Evolutionary conservation across 2,329 filamentous ascomycete genomes (phyloP), one percentile per base, ranked within the genome.

Genomic region (Beauveria sp.): DNA sequence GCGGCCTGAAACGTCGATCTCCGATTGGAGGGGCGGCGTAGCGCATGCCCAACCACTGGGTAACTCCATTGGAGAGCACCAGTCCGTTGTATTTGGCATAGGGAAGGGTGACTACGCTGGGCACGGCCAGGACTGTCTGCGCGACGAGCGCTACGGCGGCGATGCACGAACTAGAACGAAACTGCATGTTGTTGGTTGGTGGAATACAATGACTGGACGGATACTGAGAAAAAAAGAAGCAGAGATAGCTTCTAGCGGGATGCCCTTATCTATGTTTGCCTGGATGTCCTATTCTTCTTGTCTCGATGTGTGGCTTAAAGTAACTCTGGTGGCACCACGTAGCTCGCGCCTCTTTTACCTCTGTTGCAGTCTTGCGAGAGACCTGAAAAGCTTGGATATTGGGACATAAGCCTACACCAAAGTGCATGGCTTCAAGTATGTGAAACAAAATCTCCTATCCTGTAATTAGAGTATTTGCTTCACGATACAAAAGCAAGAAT

Each of bases 41-140:
- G 49, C 88, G 83, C 65, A 95, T 84, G 1, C 89, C 90, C 8
- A 90, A 79, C 88, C 88, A 93, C 71, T 87, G 80, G 2, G 82
- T 85, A 53, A 91, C 75, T 1, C 86, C 87, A 66, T 83, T 82
- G 0, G 72, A 66, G 1, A 81, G 75, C 1, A 76, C 69, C 4
- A 75, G 72, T 9, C 90, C 90, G 55, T 78, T 72, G 68, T 92
- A 91, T 28, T 78, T 81, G 34, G 86, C 81, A 69, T 92, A 93
- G 3, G 40, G 40, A 8, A 56, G 53, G 3, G 7, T 16, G 16
- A 56, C 53, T 4, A 16, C n/a, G 7, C 16, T 18, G 24, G 40
- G 14, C 2, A 56, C 18, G 9, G 53, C 53, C 2, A 22, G n/a
- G 22, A 14, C 24, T 1, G 53, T 24, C 18, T 42, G 40, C 9